Conservation (phyloP, 257 asterid genomes). For the Misopates orontium region DNA sequence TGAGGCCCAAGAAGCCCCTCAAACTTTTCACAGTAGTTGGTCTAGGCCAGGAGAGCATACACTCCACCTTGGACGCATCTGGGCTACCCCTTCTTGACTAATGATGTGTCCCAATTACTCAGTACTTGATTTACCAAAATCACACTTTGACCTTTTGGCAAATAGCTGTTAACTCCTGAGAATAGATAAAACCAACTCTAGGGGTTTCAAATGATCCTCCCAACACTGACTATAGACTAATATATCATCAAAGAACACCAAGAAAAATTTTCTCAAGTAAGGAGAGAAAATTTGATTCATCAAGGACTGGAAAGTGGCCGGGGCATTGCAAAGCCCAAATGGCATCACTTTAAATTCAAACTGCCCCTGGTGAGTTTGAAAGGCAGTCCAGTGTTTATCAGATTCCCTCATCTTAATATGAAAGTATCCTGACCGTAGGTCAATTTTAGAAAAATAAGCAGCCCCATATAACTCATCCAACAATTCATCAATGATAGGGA, state of each 20-base stretch:
- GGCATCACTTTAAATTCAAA: constrained; percentile 8
- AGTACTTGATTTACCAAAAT: not conserved
- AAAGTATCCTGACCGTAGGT: constrained; percentile 14
- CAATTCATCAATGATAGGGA: constrained; percentile 12
- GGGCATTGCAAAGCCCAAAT: not conserved
- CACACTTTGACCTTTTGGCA: not conserved
- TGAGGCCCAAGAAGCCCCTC: not conserved
- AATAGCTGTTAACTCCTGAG: no score
- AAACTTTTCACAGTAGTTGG: not conserved
- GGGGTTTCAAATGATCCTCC: not conserved
- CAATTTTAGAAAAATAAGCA: not conserved
- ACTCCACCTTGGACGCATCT: not conserved
- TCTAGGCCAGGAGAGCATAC: not conserved
- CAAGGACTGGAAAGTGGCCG: not conserved
- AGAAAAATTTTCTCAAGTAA: constrained; percentile 12
- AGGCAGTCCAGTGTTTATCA: not conserved
- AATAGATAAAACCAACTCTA: not conserved
- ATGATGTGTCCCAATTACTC: not conserved
- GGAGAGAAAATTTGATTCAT: constrained; percentile 18
- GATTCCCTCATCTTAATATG: not conserved
- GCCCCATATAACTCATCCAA: constrained; percentile 15
- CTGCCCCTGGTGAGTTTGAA: constrained; percentile 9
- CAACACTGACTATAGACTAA: not conserved
- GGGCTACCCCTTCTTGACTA: not conserved
- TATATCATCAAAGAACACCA: constrained; percentile 30